Base-by-base conservation (phyloP, 2,329 filamentous ascomycete genomes). In the Clonostachys rhizophaga region DNA sequence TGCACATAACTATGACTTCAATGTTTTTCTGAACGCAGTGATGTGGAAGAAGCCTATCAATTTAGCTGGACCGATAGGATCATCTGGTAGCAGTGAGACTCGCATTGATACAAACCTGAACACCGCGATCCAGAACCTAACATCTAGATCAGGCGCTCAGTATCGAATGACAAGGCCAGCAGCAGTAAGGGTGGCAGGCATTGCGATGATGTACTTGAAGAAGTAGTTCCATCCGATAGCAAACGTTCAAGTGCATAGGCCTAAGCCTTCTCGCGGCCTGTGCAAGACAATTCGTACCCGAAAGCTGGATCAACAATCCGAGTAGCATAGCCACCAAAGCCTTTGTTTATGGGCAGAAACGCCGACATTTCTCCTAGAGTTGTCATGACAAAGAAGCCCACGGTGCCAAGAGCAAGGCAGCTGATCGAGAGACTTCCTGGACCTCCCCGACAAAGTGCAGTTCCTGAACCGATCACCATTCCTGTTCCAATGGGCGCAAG, bases 221-320 rank as follows among this genome's bases (percentile, higher is more conserved):
- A 85, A 91, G 67, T 91, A 91, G 49, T 89, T 83, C 87, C 87
- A 91, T 16, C 88, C 87, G 76, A 90, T 86, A 17, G 86, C 77
- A 57, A 91, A 91, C 4, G 9, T 30, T 3, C 3, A 10, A 30
- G 24, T 30, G 24, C 9, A 4, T 10, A 30, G 8, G 24, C 24
- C 9, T 10, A 1, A 4, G 1, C 24, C 24, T 30, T 30, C 24
- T 30, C 4, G 3, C 10, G 24, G 4, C 8, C 24, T 30, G 24
- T 30, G 9, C 9, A 30, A 10, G 24, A 4, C 3, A 30, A 30
- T 10, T 30, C 24, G 24, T 10, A 30, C 8, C 86, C 86, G 43
- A 90, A 70, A 47, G 83, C 83, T 11, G 81, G 83, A 58, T 88
- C 83, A 52, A 90, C 76, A 56, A 91, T 89, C n/a, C 88, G 84